Base-by-base conservation (phyloP, 441 rosid species). In the Croton setiger region DNA sequence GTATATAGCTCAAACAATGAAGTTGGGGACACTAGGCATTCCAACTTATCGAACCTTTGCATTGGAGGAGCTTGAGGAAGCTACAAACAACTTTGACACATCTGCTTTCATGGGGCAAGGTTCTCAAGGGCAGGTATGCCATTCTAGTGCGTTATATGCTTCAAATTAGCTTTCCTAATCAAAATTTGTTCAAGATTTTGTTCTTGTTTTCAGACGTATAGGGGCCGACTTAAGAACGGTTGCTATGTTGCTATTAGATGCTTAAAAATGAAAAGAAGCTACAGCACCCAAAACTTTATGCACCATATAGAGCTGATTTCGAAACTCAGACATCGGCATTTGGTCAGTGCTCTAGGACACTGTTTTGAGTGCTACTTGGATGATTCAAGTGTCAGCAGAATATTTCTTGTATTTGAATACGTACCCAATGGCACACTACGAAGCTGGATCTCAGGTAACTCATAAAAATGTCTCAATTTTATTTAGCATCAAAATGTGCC, bases 101-200 rank as follows among this genome's bases (percentile, higher is more conserved):
- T 83, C 95, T 68, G 85, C 93, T 76, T 95, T 92, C 76, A 90
- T 95, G 85, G 98, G 97, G 53, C 91, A 92, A 87, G 93, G 96
- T 51, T 92, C 95, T 82, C 86, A 83, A 73, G 98, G 99, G 44
- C 97, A 87, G 96, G 97, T 86, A 81, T 15, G 63, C 61, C 17
- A 2, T 44, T 53, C 14, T 69, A 27, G 7, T 3, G 43, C 13
- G 2, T 21, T 27, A 20, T 14, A 37, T 13, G 27, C 39, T 18
- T 51, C 33, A 36, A 13, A 7, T 35, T 21, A 31, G 43, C 10
- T 9, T 60, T 69, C 48, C 11, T 43, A 36, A 20, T 39, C 8
- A 20, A 52, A 60, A 23, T 18, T 53, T 68, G 15, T 39, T 67
- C 51, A 20, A 64, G 18, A 36, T 33, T 69, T 58, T 7, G 49